A percentile compares a stretch with the other conserved stretches of the same genome.
These are phyloP conservation scores for Fusarium longipes DNA, from an alignment of 2,329 filamentous ascomycete species.

Conservation along the genomic window DNA sequence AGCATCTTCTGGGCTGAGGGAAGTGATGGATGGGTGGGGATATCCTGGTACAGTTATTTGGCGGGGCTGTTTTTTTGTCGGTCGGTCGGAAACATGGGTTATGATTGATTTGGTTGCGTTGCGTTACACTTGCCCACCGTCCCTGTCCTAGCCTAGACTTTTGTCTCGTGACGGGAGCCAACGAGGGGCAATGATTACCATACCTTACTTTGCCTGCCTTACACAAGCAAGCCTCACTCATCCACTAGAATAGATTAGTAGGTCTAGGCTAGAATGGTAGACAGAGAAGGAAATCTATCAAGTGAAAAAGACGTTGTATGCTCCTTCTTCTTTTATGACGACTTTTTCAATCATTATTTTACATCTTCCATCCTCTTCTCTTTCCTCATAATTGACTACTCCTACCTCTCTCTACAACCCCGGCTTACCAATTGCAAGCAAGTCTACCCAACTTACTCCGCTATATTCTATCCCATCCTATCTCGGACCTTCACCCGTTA, in stretches of 20 bases:
- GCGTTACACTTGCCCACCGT: conserved; percentile 8
- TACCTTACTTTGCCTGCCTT: background rate
- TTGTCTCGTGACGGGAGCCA: conserved; percentile 42
- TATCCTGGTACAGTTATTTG: conserved; percentile 22
- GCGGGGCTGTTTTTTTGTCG: conserved; percentile 14
- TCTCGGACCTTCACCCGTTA: conserved; percentile 5
- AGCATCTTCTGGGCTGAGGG: conserved; percentile 15
- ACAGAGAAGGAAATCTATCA: background rate
- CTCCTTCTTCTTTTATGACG: conserved; percentile 4
- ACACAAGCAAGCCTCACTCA: conserved; percentile 35
- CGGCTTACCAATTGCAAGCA: conserved; percentile 28
- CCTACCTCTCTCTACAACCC: background rate
- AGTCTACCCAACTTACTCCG: conserved; percentile 10
- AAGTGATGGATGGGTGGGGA: conserved; percentile 1
- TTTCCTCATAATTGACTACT: conserved; percentile 18
- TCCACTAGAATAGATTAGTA: background rate
- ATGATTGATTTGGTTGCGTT: conserved; percentile 12
- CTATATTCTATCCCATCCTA: conserved; percentile 11
- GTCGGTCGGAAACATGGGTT: conserved; percentile 36
- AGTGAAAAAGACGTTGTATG: conserved; percentile 24
- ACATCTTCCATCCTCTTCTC: conserved; percentile 14
- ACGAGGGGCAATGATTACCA: conserved; percentile 37
- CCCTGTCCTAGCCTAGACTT: background rate
- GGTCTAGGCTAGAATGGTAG: no score
- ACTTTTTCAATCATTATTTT: background rate